Base-by-base conservation (phyloP, 2,329 filamentous ascomycete species). In the Colletotrichum tropicale region DNA sequence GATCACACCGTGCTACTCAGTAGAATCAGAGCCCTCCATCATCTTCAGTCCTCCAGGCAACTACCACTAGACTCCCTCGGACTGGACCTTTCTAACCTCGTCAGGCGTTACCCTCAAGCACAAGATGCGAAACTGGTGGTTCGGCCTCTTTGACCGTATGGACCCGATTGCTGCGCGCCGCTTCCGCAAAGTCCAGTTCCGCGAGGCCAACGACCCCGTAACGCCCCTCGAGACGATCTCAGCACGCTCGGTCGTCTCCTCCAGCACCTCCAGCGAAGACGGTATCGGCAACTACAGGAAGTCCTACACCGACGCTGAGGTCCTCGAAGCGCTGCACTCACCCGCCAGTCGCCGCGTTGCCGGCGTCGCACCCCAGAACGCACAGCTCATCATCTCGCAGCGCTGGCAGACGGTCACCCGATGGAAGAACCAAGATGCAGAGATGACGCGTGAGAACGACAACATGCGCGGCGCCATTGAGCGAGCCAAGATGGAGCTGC, bases 321-420 rank as follows among this genome's bases (percentile, higher is more conserved):
- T 82, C 12, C 30, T 70, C 6, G 72, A 69, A 10, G 81, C 80
- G 2, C 77, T 83, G 6, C 30, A 78, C 4, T 70, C 76, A 3
- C 71, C 77, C 4, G 72, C 76, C 6, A 76, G 78, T 5, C 81
- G 79, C 9, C 32, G 52, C 1, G 71, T 83, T 4, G 74, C 76
- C n/a, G 78, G 80, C 24, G 71, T 82, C 21, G 70, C 78, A 3
- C 55, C 78, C 5, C 5, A 66, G 10, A 38, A 77, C 15, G 78
- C 77, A n/a, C 56, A 77, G 56, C 30, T 52, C 10, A 76, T 77
- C 26, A 71, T 83, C 32, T 68, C 62, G 16, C 68, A 77, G 13
- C 78, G 81, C 13, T 71, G 70, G 73, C 74, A 78, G 71, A 69
- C 71, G 7, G 70, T 77, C 15, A 62, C 34, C 13, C 70, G 71